Percentiles rank a stretch among this genome's conserved stretches.
phyloP scores from a whole-genome alignment of 1,284 basidiomycete genomes.

The Ganoderma leucocontextum region DNA sequence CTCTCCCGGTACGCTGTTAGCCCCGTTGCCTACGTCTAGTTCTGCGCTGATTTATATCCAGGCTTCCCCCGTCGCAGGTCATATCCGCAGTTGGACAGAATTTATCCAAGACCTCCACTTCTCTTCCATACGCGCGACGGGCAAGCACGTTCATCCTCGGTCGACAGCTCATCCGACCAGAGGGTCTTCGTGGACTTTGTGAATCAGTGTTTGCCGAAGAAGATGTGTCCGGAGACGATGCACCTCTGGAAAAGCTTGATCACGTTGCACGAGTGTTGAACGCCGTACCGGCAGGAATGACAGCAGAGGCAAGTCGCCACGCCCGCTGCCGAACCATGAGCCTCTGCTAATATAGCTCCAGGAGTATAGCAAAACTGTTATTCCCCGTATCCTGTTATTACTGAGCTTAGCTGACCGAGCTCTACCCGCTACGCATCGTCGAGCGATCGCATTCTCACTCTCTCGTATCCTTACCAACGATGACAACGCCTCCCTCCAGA shows the following conservation, averaged over 20 bases:
- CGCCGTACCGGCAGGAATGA: conserved; percentile 61
- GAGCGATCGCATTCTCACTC: conserved; percentile 73
- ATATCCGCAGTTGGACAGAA: conserved; percentile 70
- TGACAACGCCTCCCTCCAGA: conserved; percentile 37
- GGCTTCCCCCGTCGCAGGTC: conserved; percentile 68
- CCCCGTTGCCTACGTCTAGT: neutral
- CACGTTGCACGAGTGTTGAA: conserved; percentile 66
- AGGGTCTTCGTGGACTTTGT: conserved; percentile 73
- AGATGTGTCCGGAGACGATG: conserved; percentile 55
- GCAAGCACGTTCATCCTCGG: conserved; percentile 68
- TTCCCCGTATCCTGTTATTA: conserved; percentile 61
- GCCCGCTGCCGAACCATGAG: neutral
- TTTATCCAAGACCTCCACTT: conserved; percentile 53
- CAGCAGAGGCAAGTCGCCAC: conserved; percentile 54
- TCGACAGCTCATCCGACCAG: conserved; percentile 70
- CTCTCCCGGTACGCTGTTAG: conserved; percentile 46
- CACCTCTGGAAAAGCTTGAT: conserved; percentile 71
- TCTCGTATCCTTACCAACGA: conserved; percentile 65
- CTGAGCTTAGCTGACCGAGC: conserved; percentile 47
- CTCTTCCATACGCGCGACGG: conserved; percentile 59
- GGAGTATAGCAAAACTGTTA: conserved; percentile 67
- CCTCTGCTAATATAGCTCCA: conserved; percentile 36
- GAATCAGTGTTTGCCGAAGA: conserved; percentile 73
- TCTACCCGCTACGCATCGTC: conserved; percentile 54
- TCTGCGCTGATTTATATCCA: conserved; percentile 38